These are phyloP conservation scores for Sugiyamaella chiloensis DNA, from an alignment of 805 yeast species.

Conservation along the genomic window DNA sequence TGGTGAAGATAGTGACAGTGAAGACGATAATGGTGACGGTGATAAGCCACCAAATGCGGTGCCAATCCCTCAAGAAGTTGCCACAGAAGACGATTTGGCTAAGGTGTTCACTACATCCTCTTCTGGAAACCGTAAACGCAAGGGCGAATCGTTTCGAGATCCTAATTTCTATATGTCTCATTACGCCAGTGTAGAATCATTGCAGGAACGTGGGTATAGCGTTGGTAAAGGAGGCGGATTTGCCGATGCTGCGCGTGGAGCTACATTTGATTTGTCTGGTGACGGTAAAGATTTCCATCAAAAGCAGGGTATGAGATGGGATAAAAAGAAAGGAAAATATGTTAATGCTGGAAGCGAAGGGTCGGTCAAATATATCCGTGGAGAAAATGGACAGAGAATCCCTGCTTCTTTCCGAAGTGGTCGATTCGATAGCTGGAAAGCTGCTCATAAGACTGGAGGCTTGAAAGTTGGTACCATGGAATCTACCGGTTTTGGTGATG, in stretches of 20 bases:
- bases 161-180: slow-evolving; percentile 80
- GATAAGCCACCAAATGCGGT: too few relatives aligned
- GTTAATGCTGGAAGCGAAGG: slow-evolving; percentile 73
- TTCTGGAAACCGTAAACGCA: slow-evolving; percentile 36
- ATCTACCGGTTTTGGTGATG: slow-evolving; percentile 31
- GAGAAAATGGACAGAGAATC: slow-evolving; percentile 89
- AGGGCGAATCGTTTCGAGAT: slow-evolving; percentile 62
- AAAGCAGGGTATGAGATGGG: slow-evolving; percentile 80
- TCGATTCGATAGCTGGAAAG: slow-evolving; percentile 87
- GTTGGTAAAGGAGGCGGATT: slow-evolving; percentile 52
- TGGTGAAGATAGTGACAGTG: slow-evolving; percentile 4
- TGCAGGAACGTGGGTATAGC: slow-evolving; percentile 76
- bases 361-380: slow-evolving; percentile 71
- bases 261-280: slow-evolving; percentile 76
- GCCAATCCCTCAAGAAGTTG: slow-evolving; percentile 19
- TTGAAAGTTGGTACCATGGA: slow-evolving; percentile 56
- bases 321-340: slow-evolving; percentile 86
- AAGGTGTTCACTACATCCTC: slow-evolving; percentile 43
- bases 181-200: slow-evolving; percentile 74
- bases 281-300: slow-evolving; percentile 71
- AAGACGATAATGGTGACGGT: slow-evolving; percentile 37
- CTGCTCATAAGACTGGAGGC: slow-evolving; percentile 52
- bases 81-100: slow-evolving; percentile 23
- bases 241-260: slow-evolving; percentile 77
- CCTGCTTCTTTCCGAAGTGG: slow-evolving; percentile 94